Evolutionary conservation across 208 protist genomes (phyloP).

Genomic region (Trichomonas vaginalis): DNA sequence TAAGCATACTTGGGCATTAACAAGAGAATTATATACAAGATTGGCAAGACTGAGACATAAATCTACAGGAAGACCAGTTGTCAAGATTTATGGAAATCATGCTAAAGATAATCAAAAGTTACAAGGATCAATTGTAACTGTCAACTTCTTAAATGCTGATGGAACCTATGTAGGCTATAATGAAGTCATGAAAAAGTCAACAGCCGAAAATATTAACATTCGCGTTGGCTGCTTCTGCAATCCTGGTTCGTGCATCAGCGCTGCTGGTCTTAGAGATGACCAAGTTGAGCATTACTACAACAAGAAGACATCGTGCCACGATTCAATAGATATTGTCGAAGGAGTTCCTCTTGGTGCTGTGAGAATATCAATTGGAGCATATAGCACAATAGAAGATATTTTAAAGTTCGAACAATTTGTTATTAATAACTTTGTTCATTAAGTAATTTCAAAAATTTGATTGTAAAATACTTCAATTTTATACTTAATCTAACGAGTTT

Average conservation of each 20-base stretch:
- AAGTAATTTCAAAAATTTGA: too few species aligned
- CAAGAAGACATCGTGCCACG: constrained; percentile 3
- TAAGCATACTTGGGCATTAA: not conserved
- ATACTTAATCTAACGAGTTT: too few species aligned
- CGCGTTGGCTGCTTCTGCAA: constrained; percentile 23
- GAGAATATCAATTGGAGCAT: constrained; percentile 17
- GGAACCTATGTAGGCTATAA: not conserved
- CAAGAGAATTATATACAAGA: not conserved
- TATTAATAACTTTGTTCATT: not conserved
- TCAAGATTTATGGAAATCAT: constrained; percentile 2
- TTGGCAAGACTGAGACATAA: not conserved
- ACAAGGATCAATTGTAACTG: not conserved
- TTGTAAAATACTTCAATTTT: too few species aligned
- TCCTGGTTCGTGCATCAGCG: not conserved
- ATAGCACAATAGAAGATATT: not conserved
- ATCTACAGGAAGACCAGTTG: not conserved
- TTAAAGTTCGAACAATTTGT: not conserved
- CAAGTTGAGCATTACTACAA: not conserved
- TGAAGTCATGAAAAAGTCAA: not conserved
- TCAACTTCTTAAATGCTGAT: not conserved
- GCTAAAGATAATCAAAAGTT: not conserved
- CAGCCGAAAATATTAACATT: not conserved
- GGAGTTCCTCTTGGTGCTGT: constrained; percentile 15
- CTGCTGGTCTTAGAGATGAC: not conserved
- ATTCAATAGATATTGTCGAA: constrained; percentile 17